These are phyloP conservation scores for Fraxinus cuspidata DNA, from an alignment of 257 asterid genomes.

Conservation along the genomic window DNA sequence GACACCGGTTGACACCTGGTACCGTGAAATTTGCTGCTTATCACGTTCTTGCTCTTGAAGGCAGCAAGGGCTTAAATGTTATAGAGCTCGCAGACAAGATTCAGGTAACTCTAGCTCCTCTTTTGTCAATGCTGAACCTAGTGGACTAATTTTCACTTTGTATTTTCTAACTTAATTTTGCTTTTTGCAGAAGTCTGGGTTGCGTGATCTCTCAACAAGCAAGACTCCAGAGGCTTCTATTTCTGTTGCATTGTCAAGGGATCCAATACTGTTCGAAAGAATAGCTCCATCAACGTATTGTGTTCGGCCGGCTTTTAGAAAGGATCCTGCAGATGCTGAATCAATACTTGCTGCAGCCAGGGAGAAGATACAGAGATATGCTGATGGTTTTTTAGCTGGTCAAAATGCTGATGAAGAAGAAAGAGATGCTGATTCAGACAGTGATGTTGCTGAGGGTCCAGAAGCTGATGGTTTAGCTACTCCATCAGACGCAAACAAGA, in stretches of 20 bases:
- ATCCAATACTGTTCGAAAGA: slow-evolving; percentile 95
- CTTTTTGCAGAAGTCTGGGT: slow-evolving; percentile 82
- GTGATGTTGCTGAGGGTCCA: slow-evolving; percentile 79
- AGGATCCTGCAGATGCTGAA: slow-evolving; percentile 96
- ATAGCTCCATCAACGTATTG: slow-evolving; percentile 94
- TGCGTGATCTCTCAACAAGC: slow-evolving; percentile 95
- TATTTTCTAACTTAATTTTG: slow-evolving; percentile 19
- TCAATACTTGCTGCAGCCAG: slow-evolving; percentile 73
- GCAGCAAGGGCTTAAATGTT: slow-evolving; percentile 91
- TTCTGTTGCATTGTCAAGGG: slow-evolving; percentile 98
- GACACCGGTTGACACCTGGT: slow-evolving; percentile 97
- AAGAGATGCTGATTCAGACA: slow-evolving; percentile 92
- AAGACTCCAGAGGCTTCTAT: slow-evolving; percentile 99
- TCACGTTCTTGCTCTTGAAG: slow-evolving; percentile 99
- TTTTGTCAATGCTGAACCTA: slow-evolving; percentile 2
- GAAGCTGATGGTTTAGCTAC: slow-evolving; percentile 78
- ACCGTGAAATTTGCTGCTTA: slow-evolving; percentile 99
- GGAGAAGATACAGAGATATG: slow-evolving; percentile 87
- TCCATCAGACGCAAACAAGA: slow-evolving; percentile 51
- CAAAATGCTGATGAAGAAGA: slow-evolving; percentile 92
- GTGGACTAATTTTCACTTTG: neutral
- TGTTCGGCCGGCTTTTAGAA: slow-evolving; percentile 87
- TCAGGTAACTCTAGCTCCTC: slow-evolving; percentile 60
- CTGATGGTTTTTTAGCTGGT: slow-evolving; percentile 73
- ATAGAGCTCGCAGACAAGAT: slow-evolving; percentile 94